Evolutionary conservation across 1,139 yeast species (phyloP).

Genomic region (Candida anutae): DNA sequence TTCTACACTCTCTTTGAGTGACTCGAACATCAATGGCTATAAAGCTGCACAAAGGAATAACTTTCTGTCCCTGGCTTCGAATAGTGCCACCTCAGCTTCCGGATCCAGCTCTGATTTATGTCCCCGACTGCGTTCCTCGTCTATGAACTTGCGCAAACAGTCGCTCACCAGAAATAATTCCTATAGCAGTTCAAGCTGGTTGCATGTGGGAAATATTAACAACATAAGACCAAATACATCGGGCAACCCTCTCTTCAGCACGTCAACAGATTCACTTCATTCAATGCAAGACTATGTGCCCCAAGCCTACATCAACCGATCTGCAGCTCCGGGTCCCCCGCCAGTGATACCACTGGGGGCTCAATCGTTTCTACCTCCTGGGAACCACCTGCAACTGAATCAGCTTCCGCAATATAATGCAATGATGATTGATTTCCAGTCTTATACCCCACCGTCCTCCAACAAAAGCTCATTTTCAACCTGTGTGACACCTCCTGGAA

Average conservation of each 20-base stretch:
- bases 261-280: conserved; percentile 37
- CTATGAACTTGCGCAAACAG: conserved; percentile 34
- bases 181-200: conserved; percentile 30
- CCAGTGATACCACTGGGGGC: no score
- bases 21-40: conserved; percentile 28
- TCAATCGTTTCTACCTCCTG: conserved; percentile 1
- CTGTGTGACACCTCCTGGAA: conserved; percentile 9
- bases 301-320: conserved; percentile 29
- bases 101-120: conserved; percentile 3
- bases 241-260: conserved; percentile 7
- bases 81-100: conserved; percentile 3
- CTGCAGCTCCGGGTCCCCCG: conserved; percentile 10
- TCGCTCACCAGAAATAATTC: conserved; percentile 40
- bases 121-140: conserved; percentile 16
- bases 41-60: conserved; percentile 8
- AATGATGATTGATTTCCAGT: conserved; percentile 36
- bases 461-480: conserved; percentile 24
- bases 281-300: conserved; percentile 41
- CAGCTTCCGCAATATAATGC: conserved; percentile 14
- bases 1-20: conserved; percentile 36
- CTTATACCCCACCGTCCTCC: conserved; percentile 31
- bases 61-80: no score
- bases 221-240: conserved; percentile 29
- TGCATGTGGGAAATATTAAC: conserved; percentile 39
- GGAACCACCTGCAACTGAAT: conserved; percentile 1